phyloP scores from a whole-genome alignment of 2,329 filamentous ascomycete species.

The Fusarium sp. region DNA sequence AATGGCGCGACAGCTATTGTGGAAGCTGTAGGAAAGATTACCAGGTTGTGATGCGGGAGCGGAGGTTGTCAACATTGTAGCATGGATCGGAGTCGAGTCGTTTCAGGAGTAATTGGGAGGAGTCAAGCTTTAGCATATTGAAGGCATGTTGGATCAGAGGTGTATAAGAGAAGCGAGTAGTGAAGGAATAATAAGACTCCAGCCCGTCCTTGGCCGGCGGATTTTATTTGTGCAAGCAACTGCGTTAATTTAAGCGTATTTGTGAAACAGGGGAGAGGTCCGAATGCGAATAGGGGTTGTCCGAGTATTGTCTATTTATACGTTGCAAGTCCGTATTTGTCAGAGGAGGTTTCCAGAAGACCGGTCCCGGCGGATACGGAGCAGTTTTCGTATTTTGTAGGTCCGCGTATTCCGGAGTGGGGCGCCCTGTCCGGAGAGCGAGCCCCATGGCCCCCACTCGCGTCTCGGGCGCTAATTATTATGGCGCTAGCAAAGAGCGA shows the following conservation, averaged over 20 bases:
- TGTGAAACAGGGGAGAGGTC: background rate
- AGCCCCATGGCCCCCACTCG: background rate
- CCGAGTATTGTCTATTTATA: background rate
- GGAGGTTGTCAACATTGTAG: slow-evolving; percentile 39
- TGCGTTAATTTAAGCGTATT: background rate
- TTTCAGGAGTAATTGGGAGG: background rate
- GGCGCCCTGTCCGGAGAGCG: background rate
- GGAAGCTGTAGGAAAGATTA: slow-evolving; percentile 62
- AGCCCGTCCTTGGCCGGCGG: background rate
- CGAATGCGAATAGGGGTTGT: background rate
- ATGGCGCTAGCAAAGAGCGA: background rate
- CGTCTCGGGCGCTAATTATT: slow-evolving; percentile 13
- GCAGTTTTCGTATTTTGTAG: slow-evolving; percentile 7
- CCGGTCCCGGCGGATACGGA: background rate
- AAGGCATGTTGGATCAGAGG: background rate
- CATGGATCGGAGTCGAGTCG: background rate
- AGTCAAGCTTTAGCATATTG: background rate
- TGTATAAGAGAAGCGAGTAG: background rate
- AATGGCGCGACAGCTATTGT: slow-evolving; percentile 64
- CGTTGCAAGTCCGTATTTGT: background rate
- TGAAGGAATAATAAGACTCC: slow-evolving; percentile 19
- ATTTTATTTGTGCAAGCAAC: slow-evolving; percentile 1
- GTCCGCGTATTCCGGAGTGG: slow-evolving; percentile 23
- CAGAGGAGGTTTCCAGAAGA: slow-evolving; percentile 19
- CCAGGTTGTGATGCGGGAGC: slow-evolving; percentile 45